Evolutionary conservation across 805 yeast genomes (phyloP), one percentile per base, ranked within the genome.

Genomic region (Zygosaccharomyces bailii): DNA sequence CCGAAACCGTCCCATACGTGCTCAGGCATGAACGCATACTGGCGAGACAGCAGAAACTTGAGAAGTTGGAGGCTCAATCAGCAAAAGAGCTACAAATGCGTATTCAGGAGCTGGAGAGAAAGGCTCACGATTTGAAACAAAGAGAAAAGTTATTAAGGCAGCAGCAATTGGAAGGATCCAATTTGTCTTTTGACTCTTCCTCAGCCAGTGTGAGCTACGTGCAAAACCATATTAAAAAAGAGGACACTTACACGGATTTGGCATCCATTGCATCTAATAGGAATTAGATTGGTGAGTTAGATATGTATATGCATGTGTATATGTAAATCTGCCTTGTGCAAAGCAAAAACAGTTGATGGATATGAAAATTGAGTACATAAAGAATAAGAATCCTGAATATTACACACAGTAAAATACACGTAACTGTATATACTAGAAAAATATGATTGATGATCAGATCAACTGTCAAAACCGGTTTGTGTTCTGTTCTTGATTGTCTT

Each of bases 1-100:
- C 89, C 34, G 91, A 84, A 59, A 86, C 93, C 1, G 86, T 86
- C 18, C 95, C 95, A n/a, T 86, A 86, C 54, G 83, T 84, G 25
- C 68, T 86, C 50, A 76, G 86, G 60, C 91, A 85, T 62, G 91
- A 86, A 63, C 75, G 84, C 45, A 75, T 85, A 45, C 66, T 80
- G 52, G 82, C 84, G 42, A 81, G 86, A 63, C 90, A 86, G 58
- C 86, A 81, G 46, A 85, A 82, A 66, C 68, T 86, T 40, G 90
- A 85, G 60, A 88, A 85, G 54, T 67, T 86, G 66, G 95, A 86
- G 61, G 82, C 82, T 57, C 83, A 82, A 50, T 78, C 86, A 43
- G 93, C 91, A 0, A 75, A 74, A 57, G 91, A 84, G 56, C 69
- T 86, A 56, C 79, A 87, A 21, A 71, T 71, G 48, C 72, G 90